Evolutionary conservation across 225 moss, liverwort and hornwort genomes (phyloP).

Genomic region (Polytrichum commune): DNA sequence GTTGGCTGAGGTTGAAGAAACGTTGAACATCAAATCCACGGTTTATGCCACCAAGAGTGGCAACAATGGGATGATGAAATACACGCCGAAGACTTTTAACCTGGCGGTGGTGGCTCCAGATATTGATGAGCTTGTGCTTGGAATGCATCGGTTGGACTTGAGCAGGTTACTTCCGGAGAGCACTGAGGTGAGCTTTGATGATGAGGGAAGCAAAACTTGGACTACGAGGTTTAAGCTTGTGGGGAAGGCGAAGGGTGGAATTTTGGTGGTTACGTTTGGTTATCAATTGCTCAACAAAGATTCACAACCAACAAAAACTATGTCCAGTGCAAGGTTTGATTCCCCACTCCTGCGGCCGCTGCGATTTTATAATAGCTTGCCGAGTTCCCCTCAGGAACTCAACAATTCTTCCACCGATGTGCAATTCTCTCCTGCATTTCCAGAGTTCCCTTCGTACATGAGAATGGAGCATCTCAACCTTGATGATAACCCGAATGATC

Average conservation of each 20-base stretch:
- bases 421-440: conserved; percentile 59
- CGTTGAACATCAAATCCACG: conserved; percentile 64
- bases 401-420: conserved; percentile 10
- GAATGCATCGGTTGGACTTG: conserved; percentile 76
- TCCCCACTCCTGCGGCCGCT: conserved; percentile 47
- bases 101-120: conserved; percentile 76
- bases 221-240: conserved; percentile 80
- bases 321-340: conserved; percentile 30
- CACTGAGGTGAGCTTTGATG: conserved; percentile 32
- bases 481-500: conserved; percentile 33
- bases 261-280: conserved; percentile 75
- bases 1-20: conserved; percentile 80
- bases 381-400: conserved; percentile 61
- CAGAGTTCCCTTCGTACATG: conserved; percentile 58
- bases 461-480: conserved; percentile 87
- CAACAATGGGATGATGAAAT: conserved; percentile 52
- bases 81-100: conserved; percentile 76
- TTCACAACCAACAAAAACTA: conserved; percentile 34
- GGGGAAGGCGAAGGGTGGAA: conserved; percentile 86
- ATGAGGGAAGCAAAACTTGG: conserved; percentile 60
- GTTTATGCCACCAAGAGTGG: conserved; percentile 71
- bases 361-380: conserved; percentile 61
- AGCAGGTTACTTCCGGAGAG: conserved; percentile 66
- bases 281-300: conserved; percentile 66
- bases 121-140: conserved; percentile 77